Conservation (phyloP, 306 rosid species). For the Oemleria cerasiformis region DNA sequence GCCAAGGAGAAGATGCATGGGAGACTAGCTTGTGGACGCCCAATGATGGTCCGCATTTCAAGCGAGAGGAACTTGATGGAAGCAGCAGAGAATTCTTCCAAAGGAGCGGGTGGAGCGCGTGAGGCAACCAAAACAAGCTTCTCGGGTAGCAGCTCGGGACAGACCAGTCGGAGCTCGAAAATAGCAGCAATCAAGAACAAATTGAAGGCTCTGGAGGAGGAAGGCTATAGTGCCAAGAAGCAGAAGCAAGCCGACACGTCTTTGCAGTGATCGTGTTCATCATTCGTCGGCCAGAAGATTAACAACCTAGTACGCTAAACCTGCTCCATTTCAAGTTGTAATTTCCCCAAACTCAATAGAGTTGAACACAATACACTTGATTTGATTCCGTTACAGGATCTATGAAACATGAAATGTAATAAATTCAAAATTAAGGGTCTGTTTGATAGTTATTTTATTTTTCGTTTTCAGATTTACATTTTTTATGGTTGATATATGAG, state of each 20-base stretch:
- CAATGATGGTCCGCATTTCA: slow-evolving; percentile 79
- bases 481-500: no score
- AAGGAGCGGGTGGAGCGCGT: slow-evolving; percentile 25
- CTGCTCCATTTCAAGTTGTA: neutral
- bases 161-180: slow-evolving; percentile 64
- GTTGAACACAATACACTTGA: neutral
- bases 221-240: slow-evolving; percentile 58
- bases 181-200: slow-evolving; percentile 96
- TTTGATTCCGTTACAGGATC: neutral
- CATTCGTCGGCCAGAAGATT: slow-evolving; percentile 11
- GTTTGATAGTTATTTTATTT: no score
- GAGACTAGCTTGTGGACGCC: slow-evolving; percentile 79
- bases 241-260: slow-evolving; percentile 58
- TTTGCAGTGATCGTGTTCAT: slow-evolving; percentile 20
- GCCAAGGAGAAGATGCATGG: slow-evolving; percentile 99
- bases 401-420: neutral
- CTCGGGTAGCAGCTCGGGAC: slow-evolving; percentile 43
- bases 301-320: neutral
- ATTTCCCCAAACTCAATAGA: neutral
- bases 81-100: slow-evolving; percentile 38
- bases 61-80: slow-evolving; percentile 50
- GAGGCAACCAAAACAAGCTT: slow-evolving; percentile 49
- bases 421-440: no score
- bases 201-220: slow-evolving; percentile 76
- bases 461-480: no score